Evolutionary conservation across 768 basidiomycete genomes (phyloP).

Genomic region (Rhodocollybia butyracea): DNA sequence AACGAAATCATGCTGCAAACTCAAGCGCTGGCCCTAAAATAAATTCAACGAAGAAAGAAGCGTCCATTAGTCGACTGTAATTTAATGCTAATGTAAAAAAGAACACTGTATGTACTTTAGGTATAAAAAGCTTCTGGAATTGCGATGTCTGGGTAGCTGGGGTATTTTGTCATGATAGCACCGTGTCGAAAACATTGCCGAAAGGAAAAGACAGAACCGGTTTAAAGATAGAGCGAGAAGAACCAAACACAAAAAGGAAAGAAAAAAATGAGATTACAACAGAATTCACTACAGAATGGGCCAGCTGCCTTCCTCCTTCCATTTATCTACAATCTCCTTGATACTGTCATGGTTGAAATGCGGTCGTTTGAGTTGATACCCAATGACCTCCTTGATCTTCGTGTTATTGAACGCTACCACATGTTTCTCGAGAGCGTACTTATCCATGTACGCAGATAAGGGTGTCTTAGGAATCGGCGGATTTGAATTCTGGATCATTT

Average conservation of each 20-base stretch:
- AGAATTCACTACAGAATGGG: constrained; percentile 32
- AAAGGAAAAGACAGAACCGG: not conserved
- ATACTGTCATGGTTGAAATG: constrained; percentile 59
- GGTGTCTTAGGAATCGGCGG: constrained; percentile 73
- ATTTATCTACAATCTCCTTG: constrained; percentile 73
- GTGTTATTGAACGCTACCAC: constrained; percentile 62
- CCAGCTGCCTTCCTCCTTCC: constrained; percentile 70
- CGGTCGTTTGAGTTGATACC: constrained; percentile 64
- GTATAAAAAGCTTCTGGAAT: constrained; percentile 3
- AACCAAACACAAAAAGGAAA: not conserved
- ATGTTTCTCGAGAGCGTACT: constrained; percentile 67
- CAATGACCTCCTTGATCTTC: constrained; percentile 73
- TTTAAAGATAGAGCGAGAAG: not conserved
- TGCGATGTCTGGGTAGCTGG: not conserved
- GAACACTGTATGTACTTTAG: constrained; percentile 5
- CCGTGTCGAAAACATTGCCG: constrained; percentile 7
- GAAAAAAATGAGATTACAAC: not conserved
- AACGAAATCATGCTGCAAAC: not conserved
- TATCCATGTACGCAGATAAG: constrained; percentile 77
- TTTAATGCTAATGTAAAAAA: not conserved
- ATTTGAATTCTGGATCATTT: constrained; percentile 70
- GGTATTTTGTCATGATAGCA: not conserved
- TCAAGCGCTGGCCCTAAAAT: not conserved
- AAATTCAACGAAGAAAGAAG: too few relatives aligned
- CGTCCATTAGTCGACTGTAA: too few relatives aligned